Evolutionary conservation across 1,284 basidiomycete species (phyloP).

Genomic region (Apiotrichum laibachii): DNA sequence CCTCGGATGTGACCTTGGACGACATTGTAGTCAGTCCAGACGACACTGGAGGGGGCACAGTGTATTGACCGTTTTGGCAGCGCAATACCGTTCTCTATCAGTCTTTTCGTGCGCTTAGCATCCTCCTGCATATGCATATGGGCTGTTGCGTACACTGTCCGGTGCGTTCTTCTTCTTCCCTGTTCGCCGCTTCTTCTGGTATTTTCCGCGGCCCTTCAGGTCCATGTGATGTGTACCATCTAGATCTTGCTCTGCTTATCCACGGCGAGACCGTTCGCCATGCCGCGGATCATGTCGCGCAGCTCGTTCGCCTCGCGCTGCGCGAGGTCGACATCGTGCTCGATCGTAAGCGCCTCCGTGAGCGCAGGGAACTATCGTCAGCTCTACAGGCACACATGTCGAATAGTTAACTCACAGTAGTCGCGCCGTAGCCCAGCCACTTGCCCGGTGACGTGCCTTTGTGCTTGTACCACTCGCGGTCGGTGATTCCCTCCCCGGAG

Average conservation of each 20-base stretch:
- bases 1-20: too few relatives aligned
- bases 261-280: slow-evolving; percentile 54
- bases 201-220: too few relatives aligned
- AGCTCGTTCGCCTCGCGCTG: slow-evolving; percentile 66
- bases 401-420: slow-evolving; percentile 32
- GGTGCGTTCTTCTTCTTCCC: too few relatives aligned
- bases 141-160: too few relatives aligned
- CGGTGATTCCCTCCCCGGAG: slow-evolving; percentile 68
- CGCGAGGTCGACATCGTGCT: slow-evolving; percentile 63
- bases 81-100: too few relatives aligned
- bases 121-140: too few relatives aligned
- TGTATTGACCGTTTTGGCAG: too few relatives aligned
- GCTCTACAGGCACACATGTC: neutral
- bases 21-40: too few relatives aligned
- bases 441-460: slow-evolving; percentile 85
- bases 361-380: slow-evolving; percentile 63
- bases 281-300: slow-evolving; percentile 57
- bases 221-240: neutral
- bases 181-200: too few relatives aligned
- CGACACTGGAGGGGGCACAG: too few relatives aligned
- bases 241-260: neutral
- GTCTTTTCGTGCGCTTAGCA: too few relatives aligned
- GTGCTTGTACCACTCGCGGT: slow-evolving; percentile 80
- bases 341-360: slow-evolving; percentile 72
- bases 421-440: slow-evolving; percentile 80